Percentiles rank a stretch among this genome's conserved stretches.
phyloP scores from a whole-genome alignment of 2,329 filamentous ascomycete species.

The Monilinia vaccinii-corymbosi region DNA sequence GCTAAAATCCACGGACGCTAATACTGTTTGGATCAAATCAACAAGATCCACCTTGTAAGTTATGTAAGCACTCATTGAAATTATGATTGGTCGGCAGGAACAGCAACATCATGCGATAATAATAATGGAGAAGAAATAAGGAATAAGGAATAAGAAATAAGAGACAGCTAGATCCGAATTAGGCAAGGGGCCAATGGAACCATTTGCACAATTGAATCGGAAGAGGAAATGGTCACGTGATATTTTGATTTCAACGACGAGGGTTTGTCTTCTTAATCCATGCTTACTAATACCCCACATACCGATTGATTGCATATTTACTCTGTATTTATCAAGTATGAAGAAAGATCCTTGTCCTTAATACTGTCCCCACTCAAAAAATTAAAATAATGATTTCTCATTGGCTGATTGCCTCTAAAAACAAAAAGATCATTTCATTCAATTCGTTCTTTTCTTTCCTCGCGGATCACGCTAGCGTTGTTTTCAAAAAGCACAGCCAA shows the following conservation, averaged over 20 bases:
- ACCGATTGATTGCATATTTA: too few relatives aligned
- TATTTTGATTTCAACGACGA: too few relatives aligned
- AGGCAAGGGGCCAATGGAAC: too few relatives aligned
- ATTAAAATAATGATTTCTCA: constrained; percentile 8
- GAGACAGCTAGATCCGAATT: too few relatives aligned
- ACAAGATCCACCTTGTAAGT: neutral
- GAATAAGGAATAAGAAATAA: too few relatives aligned
- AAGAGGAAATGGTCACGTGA: too few relatives aligned
- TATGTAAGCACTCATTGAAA: neutral
- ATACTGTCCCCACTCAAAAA: neutral
- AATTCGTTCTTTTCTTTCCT: neutral
- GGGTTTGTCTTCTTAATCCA: too few relatives aligned
- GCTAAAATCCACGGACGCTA: constrained; percentile 15
- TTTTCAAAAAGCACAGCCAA: constrained; percentile 10
- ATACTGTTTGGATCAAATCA: constrained; percentile 8
- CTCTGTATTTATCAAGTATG: too few relatives aligned
- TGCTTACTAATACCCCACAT: too few relatives aligned
- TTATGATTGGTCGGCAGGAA: neutral
- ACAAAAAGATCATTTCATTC: constrained; percentile 1
- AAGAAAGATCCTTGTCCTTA: neutral
- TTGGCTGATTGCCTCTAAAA: constrained; percentile 13
- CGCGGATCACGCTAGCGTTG: neutral
- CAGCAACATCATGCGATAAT: too few relatives aligned
- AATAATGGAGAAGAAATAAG: neutral
- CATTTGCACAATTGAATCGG: too few relatives aligned